phyloP scores from a whole-genome alignment of 176 grass and related monocot genomes.

The Echinochloa phyllopogon region DNA sequence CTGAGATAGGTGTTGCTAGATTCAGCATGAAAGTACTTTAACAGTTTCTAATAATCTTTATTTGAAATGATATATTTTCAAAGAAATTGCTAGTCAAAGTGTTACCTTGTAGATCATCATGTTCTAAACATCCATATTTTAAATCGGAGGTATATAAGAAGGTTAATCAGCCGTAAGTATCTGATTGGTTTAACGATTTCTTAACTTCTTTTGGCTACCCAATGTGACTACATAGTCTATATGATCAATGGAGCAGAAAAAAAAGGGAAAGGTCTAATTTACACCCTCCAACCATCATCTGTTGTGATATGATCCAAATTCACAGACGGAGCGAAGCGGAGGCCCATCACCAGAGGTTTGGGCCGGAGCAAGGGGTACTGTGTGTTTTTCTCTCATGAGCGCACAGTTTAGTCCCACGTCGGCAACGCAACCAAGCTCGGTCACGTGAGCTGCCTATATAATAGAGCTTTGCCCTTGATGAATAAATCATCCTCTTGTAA shows the following conservation, averaged over 20 bases:
- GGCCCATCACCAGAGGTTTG: too few relatives aligned
- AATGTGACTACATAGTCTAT: slow-evolving; percentile 2
- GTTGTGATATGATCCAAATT: too few relatives aligned
- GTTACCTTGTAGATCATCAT: not conserved
- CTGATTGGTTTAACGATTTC: slow-evolving; percentile 12
- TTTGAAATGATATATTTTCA: not conserved
- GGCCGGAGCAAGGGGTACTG: too few relatives aligned
- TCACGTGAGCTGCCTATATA: too few relatives aligned
- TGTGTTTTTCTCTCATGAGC: too few relatives aligned
- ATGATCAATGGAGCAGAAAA: slow-evolving; percentile 33
- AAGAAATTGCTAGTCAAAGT: not conserved
- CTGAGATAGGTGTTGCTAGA: not conserved
- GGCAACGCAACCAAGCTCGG: too few relatives aligned
- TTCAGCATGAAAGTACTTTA: not conserved
- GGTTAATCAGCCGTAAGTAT: slow-evolving; percentile 21
- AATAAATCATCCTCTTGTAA: too few relatives aligned
- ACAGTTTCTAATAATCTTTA: not conserved
- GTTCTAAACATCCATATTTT: not conserved
- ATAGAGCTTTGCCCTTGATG: too few relatives aligned
- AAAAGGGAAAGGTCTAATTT: too few relatives aligned
- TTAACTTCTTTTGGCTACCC: slow-evolving; percentile 14
- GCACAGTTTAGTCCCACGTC: too few relatives aligned
- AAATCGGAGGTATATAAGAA: slow-evolving; percentile 7
- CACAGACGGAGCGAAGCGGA: too few relatives aligned
- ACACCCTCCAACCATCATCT: too few relatives aligned